Evolutionary conservation across 306 rosid genomes (phyloP).

Genomic region (Malus asiatica): DNA sequence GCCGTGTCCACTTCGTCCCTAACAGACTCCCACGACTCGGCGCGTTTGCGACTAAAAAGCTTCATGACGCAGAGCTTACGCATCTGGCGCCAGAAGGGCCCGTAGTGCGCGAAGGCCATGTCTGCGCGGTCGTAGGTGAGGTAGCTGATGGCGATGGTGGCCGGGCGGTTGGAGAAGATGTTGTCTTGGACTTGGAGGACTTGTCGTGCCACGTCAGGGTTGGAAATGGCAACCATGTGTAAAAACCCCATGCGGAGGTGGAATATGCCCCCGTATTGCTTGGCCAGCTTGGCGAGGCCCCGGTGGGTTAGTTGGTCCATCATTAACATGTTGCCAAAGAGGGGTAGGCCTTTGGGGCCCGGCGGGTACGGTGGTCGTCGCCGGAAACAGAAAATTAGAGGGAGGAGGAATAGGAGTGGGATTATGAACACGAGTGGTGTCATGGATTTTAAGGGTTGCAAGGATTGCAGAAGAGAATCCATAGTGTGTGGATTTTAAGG

Average conservation of each 20-base stretch:
- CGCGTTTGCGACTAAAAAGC: slow-evolving; percentile 74
- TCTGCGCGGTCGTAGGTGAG: slow-evolving; percentile 79
- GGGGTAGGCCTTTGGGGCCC: slow-evolving; percentile 71
- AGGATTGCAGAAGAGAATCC: slow-evolving; percentile 25
- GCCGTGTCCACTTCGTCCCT: slow-evolving; percentile 60
- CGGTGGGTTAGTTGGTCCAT: slow-evolving; percentile 81
- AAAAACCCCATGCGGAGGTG: slow-evolving; percentile 72
- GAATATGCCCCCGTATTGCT: slow-evolving; percentile 62
- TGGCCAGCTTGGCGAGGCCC: slow-evolving; percentile 55
- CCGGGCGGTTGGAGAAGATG: slow-evolving; percentile 74
- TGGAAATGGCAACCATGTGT: slow-evolving; percentile 64
- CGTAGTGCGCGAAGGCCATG: slow-evolving; percentile 94
- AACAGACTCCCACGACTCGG: slow-evolving; percentile 79
- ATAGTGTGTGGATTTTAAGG: background rate
- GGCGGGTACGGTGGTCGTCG: slow-evolving; percentile 54
- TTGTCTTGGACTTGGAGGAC: slow-evolving; percentile 75
- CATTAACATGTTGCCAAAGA: slow-evolving; percentile 73
- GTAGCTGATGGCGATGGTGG: slow-evolving; percentile 77
- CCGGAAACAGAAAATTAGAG: slow-evolving; percentile 11
- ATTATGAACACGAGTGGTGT: slow-evolving; percentile 3
- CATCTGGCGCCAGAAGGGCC: slow-evolving; percentile 96
- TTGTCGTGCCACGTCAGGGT: slow-evolving; percentile 54
- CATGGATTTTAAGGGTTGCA: slow-evolving; percentile 21
- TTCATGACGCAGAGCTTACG: slow-evolving; percentile 77
- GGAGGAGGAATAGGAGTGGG: slow-evolving; percentile 26